Evolutionary conservation across 352 stramenopile genomes (phyloP), one percentile per base, ranked within the genome.

Genomic region (Stramenopiles sp.): DNA sequence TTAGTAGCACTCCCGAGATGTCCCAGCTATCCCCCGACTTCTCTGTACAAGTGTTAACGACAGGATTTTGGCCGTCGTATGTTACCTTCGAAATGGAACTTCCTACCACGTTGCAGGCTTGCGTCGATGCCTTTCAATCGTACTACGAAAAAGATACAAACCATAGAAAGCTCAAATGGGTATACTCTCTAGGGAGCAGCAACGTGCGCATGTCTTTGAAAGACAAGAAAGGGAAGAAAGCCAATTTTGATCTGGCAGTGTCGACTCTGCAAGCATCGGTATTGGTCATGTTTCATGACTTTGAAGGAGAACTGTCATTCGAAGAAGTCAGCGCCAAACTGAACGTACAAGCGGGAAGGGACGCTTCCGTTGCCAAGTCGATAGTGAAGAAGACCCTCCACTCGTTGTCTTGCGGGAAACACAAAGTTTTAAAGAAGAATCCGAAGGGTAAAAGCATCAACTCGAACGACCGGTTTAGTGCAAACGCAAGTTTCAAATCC

Each of bases 1-100:
- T 99, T 80, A 63, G 25, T 18, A 12, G 25, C 12, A 18, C 25
- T 25, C 43, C 12, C 25, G 43, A 63, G 25, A 63, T 25, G 12
- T 18, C 12, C 43, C 12, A 63, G 43, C 12, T 18, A 18, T 87
- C 87, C 76, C 83, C 97, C 32, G 94, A 98, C 74, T 98, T 98
- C 78, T 89, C 83, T 73, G 93, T 97, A 3, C 92, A 98, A 80
- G 93, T 99, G 32, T 83, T 99, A 49, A 99, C 95, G 1, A 98
- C 93, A 18, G 94, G 94, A 12, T 97, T 98, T 82, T 99, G 96
- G 96, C 96, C 96, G 36, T 93, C 92, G 6, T 98, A 98, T 84
- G 95, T 96, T 79, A 88, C 90, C 36, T 82, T 98, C 12, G 91
- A 98, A 79, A 86, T 99, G 78, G 88, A 85, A 36, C 86, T 99